phyloP scores from a whole-genome alignment of 768 basidiomycete species.

The Serpula lacrymans region DNA sequence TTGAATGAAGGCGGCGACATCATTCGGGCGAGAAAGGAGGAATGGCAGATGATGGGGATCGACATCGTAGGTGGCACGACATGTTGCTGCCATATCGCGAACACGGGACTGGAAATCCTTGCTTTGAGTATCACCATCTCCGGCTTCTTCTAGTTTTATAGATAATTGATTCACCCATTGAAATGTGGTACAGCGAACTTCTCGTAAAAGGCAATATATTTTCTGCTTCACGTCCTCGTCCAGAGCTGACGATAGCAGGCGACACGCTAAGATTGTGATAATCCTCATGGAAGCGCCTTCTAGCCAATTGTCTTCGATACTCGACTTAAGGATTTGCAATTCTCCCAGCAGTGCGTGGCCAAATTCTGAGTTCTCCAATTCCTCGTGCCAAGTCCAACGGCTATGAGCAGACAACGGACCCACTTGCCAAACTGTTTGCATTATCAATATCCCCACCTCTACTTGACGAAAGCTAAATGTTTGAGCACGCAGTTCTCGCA shows the following conservation, averaged over 20 bases:
- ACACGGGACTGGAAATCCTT: conserved; percentile 21
- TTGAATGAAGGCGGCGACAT: conserved; percentile 21
- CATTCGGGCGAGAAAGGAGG: conserved; percentile 18
- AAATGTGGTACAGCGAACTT: conserved; percentile 28
- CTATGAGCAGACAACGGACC: conserved; percentile 23
- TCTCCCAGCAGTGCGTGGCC: conserved; percentile 34
- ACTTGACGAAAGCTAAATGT: conserved; percentile 35
- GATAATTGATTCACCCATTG: conserved; percentile 36
- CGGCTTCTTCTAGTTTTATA: conserved; percentile 14
- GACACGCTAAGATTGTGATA: conserved; percentile 30
- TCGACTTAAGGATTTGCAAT: conserved; percentile 30
- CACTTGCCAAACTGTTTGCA: conserved; percentile 43
- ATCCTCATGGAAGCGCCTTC: conserved; percentile 29
- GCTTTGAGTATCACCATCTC: conserved; percentile 3
- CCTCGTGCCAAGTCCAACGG: conserved; percentile 37
- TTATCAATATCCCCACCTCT: conserved; percentile 40
- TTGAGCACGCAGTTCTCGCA: conserved; percentile 40
- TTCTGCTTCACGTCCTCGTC: conserved; percentile 9
- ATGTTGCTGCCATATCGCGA: conserved; percentile 35
- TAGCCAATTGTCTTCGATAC: conserved; percentile 41
- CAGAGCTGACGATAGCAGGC: conserved; percentile 30
- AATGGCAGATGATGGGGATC: conserved; percentile 5
- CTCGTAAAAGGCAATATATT: conserved; percentile 25
- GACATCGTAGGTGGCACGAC: conserved; percentile 33
- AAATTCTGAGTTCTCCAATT: conserved; percentile 31